phyloP scores from a whole-genome alignment of 2,329 filamentous ascomycete species.

The Exophiala lecanii-corni region DNA sequence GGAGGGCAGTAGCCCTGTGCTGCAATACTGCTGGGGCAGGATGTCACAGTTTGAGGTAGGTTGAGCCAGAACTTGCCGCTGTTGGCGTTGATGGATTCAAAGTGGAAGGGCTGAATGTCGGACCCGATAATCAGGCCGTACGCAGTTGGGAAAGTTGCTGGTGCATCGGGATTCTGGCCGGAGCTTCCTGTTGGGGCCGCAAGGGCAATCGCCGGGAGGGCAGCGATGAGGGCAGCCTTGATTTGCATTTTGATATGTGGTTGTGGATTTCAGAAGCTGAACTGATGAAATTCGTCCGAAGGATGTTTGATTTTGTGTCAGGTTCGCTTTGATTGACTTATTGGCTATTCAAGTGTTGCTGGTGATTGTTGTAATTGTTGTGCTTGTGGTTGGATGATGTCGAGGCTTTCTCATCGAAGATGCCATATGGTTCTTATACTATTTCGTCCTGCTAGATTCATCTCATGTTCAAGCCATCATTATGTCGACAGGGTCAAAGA shows the following conservation, averaged over 20 bases:
- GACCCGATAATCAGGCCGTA: constrained; percentile 5
- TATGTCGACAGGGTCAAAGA: too few species aligned
- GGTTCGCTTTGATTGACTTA: too few species aligned
- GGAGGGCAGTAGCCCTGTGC: constrained; percentile 5
- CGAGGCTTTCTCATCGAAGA: too few species aligned
- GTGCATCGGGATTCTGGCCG: constrained; percentile 5
- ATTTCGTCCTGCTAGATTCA: too few species aligned
- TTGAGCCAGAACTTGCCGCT: constrained; percentile 10
- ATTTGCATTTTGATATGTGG: constrained; percentile 9
- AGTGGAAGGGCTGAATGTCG: constrained; percentile 9
- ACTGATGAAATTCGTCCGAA: too few species aligned
- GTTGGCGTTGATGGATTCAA: constrained; percentile 10
- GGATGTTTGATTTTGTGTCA: too few species aligned
- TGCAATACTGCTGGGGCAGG: constrained; percentile 5
- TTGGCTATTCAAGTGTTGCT: too few species aligned
- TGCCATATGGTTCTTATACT: too few species aligned
- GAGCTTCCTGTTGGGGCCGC: constrained; percentile 7
- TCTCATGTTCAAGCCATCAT: too few species aligned
- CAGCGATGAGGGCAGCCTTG: constrained; percentile 6
- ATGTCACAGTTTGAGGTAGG: constrained; percentile 3
- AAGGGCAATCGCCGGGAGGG: constrained; percentile 4
- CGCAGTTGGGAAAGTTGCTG: constrained; percentile 3
- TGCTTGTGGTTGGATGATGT: too few species aligned
- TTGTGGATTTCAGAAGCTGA: too few species aligned
- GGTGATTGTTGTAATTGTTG: too few species aligned